These are phyloP conservation scores for Edaphochlamys debaryana DNA, from an alignment of 139 green algal species.

Conservation along the genomic window DNA sequence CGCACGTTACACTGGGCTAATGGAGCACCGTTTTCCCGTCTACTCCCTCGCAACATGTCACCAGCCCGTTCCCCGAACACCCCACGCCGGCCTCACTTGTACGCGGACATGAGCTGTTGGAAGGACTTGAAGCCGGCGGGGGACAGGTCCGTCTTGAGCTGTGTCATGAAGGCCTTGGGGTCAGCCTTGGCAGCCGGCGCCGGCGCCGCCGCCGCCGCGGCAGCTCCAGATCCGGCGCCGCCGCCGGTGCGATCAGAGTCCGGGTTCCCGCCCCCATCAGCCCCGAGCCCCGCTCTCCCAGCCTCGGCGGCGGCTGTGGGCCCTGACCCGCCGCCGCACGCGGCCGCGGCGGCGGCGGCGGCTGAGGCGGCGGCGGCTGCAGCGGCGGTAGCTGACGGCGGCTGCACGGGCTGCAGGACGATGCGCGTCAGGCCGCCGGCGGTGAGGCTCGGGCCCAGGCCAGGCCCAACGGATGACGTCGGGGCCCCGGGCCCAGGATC, in stretches of 20 bases:
- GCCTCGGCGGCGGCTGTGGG: too few species aligned
- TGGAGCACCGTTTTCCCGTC: too few species aligned
- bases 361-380: not conserved
- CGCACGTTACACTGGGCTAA: too few species aligned
- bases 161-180: conserved; percentile 29
- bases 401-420: conserved; percentile 29
- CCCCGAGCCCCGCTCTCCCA: too few species aligned
- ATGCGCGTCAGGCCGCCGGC: conserved; percentile 27
- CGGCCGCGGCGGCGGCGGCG: too few species aligned
- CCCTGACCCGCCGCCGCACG: too few species aligned
- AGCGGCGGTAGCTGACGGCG: not conserved
- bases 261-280: too few species aligned
- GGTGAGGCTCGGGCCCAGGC: not conserved
- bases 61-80: too few species aligned
- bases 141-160: conserved; percentile 32
- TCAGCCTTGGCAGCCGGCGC: not conserved
- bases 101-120: conserved; percentile 29
- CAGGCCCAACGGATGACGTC: too few species aligned
- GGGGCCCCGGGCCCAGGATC: too few species aligned
- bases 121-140: conserved; percentile 21
- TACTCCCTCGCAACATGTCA: too few species aligned
- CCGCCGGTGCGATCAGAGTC: too few species aligned
- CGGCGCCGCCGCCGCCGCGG: not conserved
- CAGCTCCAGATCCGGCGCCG: not conserved
- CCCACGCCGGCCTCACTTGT: conserved; percentile 44